Evolutionary conservation across 176 grass and related monocot species (phyloP).

Genomic region (sorghum (Sorghum bicolor)): DNA sequence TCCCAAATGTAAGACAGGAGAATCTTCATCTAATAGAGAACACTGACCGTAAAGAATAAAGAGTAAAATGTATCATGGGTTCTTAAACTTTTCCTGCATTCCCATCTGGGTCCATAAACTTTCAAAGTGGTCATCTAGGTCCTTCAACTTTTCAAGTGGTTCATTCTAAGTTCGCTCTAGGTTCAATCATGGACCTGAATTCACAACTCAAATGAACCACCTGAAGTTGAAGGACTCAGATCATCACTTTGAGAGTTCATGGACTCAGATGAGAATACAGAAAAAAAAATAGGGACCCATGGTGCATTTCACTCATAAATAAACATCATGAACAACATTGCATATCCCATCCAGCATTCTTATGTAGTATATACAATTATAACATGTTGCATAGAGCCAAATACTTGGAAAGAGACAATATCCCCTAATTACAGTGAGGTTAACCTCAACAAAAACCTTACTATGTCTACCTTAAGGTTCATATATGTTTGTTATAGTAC

Average conservation of each 20-base stretch:
- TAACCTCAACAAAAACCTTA: not conserved
- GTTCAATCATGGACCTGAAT: not conserved
- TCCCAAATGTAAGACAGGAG: not conserved
- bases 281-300: not conserved
- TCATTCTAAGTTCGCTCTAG: not conserved
- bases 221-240: not conserved
- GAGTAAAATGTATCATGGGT: not conserved
- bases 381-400: not conserved
- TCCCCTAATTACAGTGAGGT: not conserved
- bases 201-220: not conserved
- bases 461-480: conserved; percentile 16
- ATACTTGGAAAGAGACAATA: not conserved
- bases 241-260: not conserved
- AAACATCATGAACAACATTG: conserved; percentile 2
- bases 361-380: not conserved
- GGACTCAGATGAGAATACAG: not conserved
- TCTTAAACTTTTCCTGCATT: not conserved
- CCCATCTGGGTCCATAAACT: not conserved
- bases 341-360: not conserved
- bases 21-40: not conserved
- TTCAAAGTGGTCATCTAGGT: not conserved
- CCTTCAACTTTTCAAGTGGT: not conserved
- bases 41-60: not conserved
- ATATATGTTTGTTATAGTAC: not conserved
- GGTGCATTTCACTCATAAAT: not conserved